Evolutionary conservation across 805 yeast species (phyloP), one percentile per base, ranked within the genome.

Genomic region (Myxozyma mucilagina): DNA sequence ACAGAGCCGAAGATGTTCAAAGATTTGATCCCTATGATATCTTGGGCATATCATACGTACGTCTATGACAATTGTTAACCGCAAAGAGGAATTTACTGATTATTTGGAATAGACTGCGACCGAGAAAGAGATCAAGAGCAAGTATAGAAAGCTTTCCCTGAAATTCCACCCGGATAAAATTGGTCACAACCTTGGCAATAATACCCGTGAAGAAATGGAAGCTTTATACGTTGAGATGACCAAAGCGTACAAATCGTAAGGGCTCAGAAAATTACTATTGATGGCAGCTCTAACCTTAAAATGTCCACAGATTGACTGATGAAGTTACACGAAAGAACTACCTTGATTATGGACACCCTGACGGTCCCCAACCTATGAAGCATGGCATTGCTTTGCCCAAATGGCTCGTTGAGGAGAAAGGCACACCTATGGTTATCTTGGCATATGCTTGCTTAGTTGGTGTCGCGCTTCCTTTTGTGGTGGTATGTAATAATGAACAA

Each of bases 381-480:
- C 97, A 90, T 73, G 99, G 99, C 64, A 91, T 94, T 74, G 99
- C 98, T 0, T 77, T 94, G 67, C 99, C 99, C 36, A 86, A 87
- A 72, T 90, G 89, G 75, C 80, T 94, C 63, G 89, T 96, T 35
- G 97, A 90, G 66, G 91, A 96, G 47, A 80, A 85, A 60, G 85
- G 86, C 24, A 86, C 96, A 4, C 82, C 87, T 3, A 68, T 87
- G 24, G 77, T 90, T 62, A 76, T 88, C 32, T 80, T 87, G 14
- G 73, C 82, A 1, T 94, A 94, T 73, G 83, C 90, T 53, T 65
- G 82, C 7, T 73, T 90, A 47, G 85, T 94, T 68, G 97, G 96
- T 20, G 78, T 87, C 3, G 78, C 89, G 4, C 80, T 94, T 59
- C 99, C 99, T 1, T 78, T 79, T 56, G 74, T 88, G 50, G 98